These are phyloP conservation scores for Basidiobolus heterosporus DNA, from an alignment of 371 early-diverging fungal genomes.

Conservation along the genomic window DNA sequence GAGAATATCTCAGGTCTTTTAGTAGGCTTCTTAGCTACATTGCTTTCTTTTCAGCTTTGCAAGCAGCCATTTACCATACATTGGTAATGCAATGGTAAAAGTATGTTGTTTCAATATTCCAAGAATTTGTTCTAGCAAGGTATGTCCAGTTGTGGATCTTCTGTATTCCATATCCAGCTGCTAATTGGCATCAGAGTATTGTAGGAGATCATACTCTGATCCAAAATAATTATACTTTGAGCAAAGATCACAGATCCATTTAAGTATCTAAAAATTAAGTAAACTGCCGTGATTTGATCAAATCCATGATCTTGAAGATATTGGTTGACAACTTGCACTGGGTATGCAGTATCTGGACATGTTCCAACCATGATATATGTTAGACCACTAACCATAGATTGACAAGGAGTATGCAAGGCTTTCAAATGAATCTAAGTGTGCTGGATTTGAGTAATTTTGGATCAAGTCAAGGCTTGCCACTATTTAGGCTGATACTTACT, in stretches of 20 bases:
- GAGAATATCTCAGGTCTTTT: background rate
- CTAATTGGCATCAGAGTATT: conserved; percentile 4
- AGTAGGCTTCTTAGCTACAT: conserved; percentile 3
- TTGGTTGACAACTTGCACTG: conserved; percentile 3
- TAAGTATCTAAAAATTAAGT: conserved; percentile 3
- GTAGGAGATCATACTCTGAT: background rate
- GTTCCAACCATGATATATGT: conserved; percentile 5
- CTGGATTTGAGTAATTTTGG: background rate
- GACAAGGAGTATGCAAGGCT: background rate
- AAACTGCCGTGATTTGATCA: conserved; percentile 1
- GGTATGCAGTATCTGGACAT: conserved; percentile 3
- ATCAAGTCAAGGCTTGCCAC: background rate
- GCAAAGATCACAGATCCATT: background rate
- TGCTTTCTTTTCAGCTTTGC: conserved; percentile 2
- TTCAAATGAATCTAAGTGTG: no score
- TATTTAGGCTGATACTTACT: background rate
- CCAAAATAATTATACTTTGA: background rate
- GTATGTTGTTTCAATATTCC: conserved; percentile 4
- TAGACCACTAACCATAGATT: conserved; percentile 1
- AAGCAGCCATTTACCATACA: conserved; percentile 7
- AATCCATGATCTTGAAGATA: background rate
- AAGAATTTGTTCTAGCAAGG: conserved; percentile 3
- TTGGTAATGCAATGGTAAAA: conserved; percentile 8
- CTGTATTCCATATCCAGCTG: conserved; percentile 1
- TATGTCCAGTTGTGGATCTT: conserved; percentile 7